Evolutionary conservation across 306 rosid genomes (phyloP).

Genomic region (Cucumis sativus): Cucumber_9930_V3 NC_026660.2:28033501-28034000

Average conservation of each 20-base stretch:
- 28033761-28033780: neutral
- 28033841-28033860: no score
- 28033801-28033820: neutral
- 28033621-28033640: constrained; percentile 60
- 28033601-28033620: constrained; percentile 72
- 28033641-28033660: constrained; percentile 43
- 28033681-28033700: constrained; percentile 47
- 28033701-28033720: constrained; percentile 43
- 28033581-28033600: constrained; percentile 78
- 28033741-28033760: neutral
- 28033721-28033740: neutral
- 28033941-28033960: neutral
- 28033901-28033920: neutral
- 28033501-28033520: constrained; percentile 19
- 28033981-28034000: constrained; percentile 4
- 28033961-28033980: neutral
- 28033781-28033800: neutral
- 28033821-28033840: neutral
- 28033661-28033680: constrained; percentile 37
- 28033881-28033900: neutral
- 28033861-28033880: neutral
- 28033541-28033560: constrained; percentile 71
- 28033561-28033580: constrained; percentile 40
- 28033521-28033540: constrained; percentile 49
- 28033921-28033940: neutral